Evolutionary conservation across 2,329 filamentous ascomycete genomes (phyloP).

Genomic region (Volutella citrinella): DNA sequence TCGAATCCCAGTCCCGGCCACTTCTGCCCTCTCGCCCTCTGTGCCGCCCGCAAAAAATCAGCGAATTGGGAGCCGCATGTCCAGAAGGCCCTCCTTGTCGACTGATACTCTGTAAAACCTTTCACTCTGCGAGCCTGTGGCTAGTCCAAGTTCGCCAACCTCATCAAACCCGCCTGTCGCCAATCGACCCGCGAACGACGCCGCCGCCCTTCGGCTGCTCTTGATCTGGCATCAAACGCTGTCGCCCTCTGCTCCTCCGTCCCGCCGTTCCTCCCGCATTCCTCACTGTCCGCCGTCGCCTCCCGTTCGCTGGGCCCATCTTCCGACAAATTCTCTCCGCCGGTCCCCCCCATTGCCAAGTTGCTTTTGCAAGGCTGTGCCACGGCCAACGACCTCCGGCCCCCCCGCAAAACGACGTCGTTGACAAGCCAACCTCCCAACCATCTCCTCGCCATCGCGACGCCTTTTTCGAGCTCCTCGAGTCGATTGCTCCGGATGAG

Average conservation of each 20-base stretch:
- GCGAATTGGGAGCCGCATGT: neutral
- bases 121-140: constrained; percentile 1
- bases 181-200: constrained; percentile 10
- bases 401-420: constrained; percentile 18
- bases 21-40: no score
- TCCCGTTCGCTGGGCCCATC: neutral
- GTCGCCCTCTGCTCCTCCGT: constrained; percentile 3
- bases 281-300: neutral
- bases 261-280: constrained; percentile 5
- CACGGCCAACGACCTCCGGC: constrained; percentile 6
- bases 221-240: constrained; percentile 17
- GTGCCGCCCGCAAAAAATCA: no score
- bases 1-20: no score
- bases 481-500: constrained; percentile 10
- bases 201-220: constrained; percentile 12
- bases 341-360: constrained; percentile 4
- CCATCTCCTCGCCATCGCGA: constrained; percentile 17
- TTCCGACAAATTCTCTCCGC: constrained; percentile 4
- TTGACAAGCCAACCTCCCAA: constrained; percentile 17
- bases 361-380: constrained; percentile 13
- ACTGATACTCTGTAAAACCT: constrained; percentile 4
- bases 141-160: constrained; percentile 19
- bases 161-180: constrained; percentile 17
- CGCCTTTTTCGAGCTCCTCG: constrained; percentile 11
- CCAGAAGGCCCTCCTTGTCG: neutral